Base-by-base conservation (phyloP, 2,329 filamentous ascomycete species). In the Penicillium aurantiogriseum region DNA sequence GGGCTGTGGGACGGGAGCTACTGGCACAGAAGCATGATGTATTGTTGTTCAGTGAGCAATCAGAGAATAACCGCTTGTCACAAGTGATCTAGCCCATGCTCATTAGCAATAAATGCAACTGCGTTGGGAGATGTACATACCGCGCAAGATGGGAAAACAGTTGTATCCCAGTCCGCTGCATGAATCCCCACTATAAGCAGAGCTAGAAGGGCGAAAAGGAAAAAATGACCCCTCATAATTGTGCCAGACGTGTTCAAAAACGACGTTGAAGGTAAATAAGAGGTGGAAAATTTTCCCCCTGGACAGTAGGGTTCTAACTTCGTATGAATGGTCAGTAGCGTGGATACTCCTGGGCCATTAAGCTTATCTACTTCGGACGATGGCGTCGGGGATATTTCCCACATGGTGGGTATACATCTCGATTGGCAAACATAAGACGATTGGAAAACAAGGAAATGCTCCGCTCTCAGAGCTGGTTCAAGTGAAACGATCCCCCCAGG, bases 1-100 rank as follows among this genome's bases (percentile, higher is more conserved):
- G 27, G 6, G 45, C 33, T 8, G 47, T 39, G 7, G 43, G 29
- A 36, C 35, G 44, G 21, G 59, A 43, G 19, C 15, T 21, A 21
- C 49, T 59, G 3, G 48, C 36, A 25, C 61, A 63, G 47, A 63
- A 62, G 36, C 61, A 63, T 19, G 59, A 53, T 17, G 23, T 51
- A 25, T 56, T 42, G 21, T 39, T 51, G 40, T 8, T 50, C 23
- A 63, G 42, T 10, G 61, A 63, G 36, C 61, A 63, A n/a, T 47
- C 48, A 4, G 58, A 49, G 19, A 49, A 56, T 13, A 61, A 44
- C n/a, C 36, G 33, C 5, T 46, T 46, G 35, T 62, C 33, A 43
- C 60, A 62, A 5, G 29, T 35, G 11, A 52, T 21, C 58, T 60
- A 27, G 10, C 13, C 35, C 17, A 36, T 23, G 17, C 2, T 10